phyloP scores from a whole-genome alignment of 352 stramenopile species.

The Phytophthora litchii region DNA sequence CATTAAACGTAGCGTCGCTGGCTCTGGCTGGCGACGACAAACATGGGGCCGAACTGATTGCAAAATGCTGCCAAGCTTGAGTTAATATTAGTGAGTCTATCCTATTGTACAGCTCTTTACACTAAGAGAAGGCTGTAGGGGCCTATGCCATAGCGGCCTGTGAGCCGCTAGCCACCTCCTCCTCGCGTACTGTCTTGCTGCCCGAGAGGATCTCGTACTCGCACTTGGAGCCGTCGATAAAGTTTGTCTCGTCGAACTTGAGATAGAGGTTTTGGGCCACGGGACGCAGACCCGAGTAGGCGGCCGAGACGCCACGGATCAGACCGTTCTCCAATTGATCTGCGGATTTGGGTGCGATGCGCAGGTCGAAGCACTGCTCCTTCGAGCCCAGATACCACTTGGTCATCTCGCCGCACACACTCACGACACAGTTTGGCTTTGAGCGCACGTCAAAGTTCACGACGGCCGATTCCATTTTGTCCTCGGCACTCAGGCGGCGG shows the following conservation, averaged over 20 bases:
- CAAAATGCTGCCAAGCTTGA: constrained; percentile 29
- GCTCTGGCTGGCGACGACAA: too few species aligned
- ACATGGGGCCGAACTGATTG: neutral
- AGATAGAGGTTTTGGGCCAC: constrained; percentile 75
- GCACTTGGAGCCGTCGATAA: constrained; percentile 70
- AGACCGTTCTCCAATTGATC: constrained; percentile 60
- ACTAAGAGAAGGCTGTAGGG: constrained; percentile 34
- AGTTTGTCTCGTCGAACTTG: constrained; percentile 82
- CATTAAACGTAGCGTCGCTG: constrained; percentile 8
- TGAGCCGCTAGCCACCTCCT: constrained; percentile 23
- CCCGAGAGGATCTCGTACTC: constrained; percentile 74
- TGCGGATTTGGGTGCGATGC: constrained; percentile 66
- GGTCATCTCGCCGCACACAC: constrained; percentile 61
- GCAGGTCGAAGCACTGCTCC: constrained; percentile 77
- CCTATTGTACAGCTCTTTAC: constrained; percentile 64
- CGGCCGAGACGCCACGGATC: constrained; percentile 72
- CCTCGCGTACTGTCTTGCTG: constrained; percentile 58
- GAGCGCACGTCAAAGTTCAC: constrained; percentile 78
- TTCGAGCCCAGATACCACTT: constrained; percentile 70
- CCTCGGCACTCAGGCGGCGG: constrained; percentile 32
- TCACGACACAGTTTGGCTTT: constrained; percentile 75
- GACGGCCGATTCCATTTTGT: constrained; percentile 57
- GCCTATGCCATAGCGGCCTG: constrained; percentile 23
- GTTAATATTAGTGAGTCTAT: constrained; percentile 58
- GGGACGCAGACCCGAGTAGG: constrained; percentile 53